Evolutionary conservation across 2,329 filamentous ascomycete genomes (phyloP).

Genomic region (Phymatotrichopsis omnivora): DNA sequence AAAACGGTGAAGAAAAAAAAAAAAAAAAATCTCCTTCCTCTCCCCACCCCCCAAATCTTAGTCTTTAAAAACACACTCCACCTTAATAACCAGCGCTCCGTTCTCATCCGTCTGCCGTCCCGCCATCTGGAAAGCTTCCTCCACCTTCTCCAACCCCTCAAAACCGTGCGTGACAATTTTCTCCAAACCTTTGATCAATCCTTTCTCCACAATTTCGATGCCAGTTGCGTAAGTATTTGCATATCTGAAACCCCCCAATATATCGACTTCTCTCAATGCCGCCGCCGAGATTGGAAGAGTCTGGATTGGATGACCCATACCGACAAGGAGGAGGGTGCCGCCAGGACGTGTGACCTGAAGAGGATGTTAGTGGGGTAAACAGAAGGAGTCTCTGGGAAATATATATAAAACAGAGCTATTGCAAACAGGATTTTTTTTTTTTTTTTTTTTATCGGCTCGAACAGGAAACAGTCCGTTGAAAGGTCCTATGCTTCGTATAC

Average conservation of each 20-base stretch:
- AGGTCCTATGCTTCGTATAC: too few relatives aligned
- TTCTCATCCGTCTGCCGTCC: constrained; percentile 56
- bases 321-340: constrained; percentile 64
- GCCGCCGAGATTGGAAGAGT: constrained; percentile 63
- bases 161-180: constrained; percentile 66
- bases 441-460: too few relatives aligned
- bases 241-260: constrained; percentile 68
- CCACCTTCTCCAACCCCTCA: constrained; percentile 52
- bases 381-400: too few relatives aligned
- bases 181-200: constrained; percentile 52
- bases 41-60: too few relatives aligned
- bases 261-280: constrained; percentile 64
- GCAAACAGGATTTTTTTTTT: too few relatives aligned
- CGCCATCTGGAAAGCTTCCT: constrained; percentile 59
- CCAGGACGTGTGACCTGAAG: constrained; percentile 48
- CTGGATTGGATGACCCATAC: constrained; percentile 69
- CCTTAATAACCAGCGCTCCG: constrained; percentile 61
- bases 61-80: constrained; percentile 34
- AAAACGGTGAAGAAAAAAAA: too few relatives aligned
- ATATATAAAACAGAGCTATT: too few relatives aligned
- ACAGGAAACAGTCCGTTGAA: too few relatives aligned
- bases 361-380: background rate
- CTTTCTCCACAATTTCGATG: constrained; percentile 45
- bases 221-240: constrained; percentile 64
- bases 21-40: too few relatives aligned